phyloP scores from a whole-genome alignment of 345 rosid genomes.

The Syzygium oleosum region DNA sequence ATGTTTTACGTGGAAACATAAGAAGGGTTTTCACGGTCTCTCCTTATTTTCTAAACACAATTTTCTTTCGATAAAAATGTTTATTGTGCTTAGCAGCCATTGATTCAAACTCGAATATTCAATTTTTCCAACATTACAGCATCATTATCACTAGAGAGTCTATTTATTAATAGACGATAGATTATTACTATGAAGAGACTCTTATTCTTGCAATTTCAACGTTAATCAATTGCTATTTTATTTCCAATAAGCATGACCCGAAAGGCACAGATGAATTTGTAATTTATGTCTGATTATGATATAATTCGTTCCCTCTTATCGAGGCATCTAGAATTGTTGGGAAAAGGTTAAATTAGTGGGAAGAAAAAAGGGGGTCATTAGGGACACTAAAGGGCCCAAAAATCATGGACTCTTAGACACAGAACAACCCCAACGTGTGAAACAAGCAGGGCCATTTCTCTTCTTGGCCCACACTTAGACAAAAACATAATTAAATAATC shows the following conservation, averaged over 20 bases:
- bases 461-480: slow-evolving; percentile 3
- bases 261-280: not conserved
- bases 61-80: not conserved
- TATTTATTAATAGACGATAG: too few species aligned
- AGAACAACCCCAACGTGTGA: slow-evolving; percentile 17
- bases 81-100: not conserved
- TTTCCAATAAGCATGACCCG: not conserved
- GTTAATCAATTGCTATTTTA: not conserved
- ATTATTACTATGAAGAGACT: not conserved
- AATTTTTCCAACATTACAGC: not conserved
- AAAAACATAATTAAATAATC: not conserved
- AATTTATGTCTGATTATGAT: not conserved
- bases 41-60: not conserved
- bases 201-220: not conserved
- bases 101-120: not conserved
- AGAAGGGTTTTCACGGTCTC: not conserved
- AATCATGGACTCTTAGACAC: slow-evolving; percentile 5
- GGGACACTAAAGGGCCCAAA: not conserved
- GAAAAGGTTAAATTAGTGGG: not conserved
- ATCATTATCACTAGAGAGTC: too few species aligned
- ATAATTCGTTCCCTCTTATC: not conserved
- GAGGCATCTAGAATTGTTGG: not conserved
- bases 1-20: not conserved
- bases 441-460: slow-evolving; percentile 8
- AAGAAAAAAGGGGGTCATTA: not conserved